These are phyloP conservation scores for Suillus fuscotomentosus DNA, from an alignment of 768 basidiomycete genomes.

Conservation along the genomic window DNA sequence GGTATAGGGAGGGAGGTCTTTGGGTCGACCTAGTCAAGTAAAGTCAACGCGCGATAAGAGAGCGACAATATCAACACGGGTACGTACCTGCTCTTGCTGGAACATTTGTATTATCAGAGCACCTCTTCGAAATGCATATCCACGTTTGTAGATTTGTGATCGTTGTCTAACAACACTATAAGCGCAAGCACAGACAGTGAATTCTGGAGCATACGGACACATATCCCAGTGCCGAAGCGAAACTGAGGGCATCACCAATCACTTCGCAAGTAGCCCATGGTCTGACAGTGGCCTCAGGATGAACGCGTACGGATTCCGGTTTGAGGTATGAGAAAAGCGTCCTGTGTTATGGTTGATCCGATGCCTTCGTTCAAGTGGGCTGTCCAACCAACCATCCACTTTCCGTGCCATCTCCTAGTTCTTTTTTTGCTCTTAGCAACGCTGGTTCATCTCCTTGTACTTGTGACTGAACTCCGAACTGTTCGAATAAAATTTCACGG, in stretches of 20 bases:
- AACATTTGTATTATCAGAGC: conserved; percentile 76
- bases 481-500: conserved; percentile 81
- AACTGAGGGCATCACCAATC: conserved; percentile 74
- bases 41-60: background rate
- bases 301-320: conserved; percentile 79
- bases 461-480: conserved; percentile 63
- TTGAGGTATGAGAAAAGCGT: conserved; percentile 77
- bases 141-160: conserved; percentile 79
- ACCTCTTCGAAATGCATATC: conserved; percentile 74
- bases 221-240: conserved; percentile 79
- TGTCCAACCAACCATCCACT: conserved; percentile 56
- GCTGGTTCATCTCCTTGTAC: conserved; percentile 69
- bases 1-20: conserved; percentile 75
- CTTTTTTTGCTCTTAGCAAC: conserved; percentile 71
- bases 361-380: background rate
- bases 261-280: conserved; percentile 83
- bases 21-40: conserved; percentile 57
- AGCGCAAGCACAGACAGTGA: background rate
- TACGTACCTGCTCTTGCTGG: conserved; percentile 73
- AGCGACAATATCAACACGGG: conserved; percentile 6
- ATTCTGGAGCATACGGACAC: conserved; percentile 40
- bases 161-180: conserved; percentile 42
- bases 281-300: conserved; percentile 84
- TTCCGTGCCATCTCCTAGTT: conserved; percentile 53
- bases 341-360: conserved; percentile 38